Base-by-base conservation (phyloP, 192 early-diverging fungal genomes). In the Linderina pennispora region DNA sequence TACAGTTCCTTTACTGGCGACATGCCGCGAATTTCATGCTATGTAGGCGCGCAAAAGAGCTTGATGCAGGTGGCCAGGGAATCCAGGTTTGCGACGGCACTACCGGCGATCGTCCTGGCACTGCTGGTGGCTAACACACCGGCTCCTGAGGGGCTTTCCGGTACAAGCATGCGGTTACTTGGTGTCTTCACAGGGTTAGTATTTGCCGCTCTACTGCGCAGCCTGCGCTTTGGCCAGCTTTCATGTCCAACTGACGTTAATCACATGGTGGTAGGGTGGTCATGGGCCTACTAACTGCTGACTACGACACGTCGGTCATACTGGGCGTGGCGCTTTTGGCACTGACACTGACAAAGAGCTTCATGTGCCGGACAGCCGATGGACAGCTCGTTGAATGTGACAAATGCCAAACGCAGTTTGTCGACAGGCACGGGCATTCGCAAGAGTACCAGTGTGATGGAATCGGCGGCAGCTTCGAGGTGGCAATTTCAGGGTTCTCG, bases 401-500 rank as follows among this genome's bases (percentile, higher is more conserved):
- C 45, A 61, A 59, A 17, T 83, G 81, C 43, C 58, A 49, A 8
- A 53, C 59, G 16, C 43, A 44, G 39, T 73, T 62, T 25, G 38
- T 22, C 6, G 60, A 59, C 38, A 40, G 52, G 26, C 42, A 50
- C 3, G 70, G 46, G 14, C 47, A 57, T 28, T 66, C 53, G 41
- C 60, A 55, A 21, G 59, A 64, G 28, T 80, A 79, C 66, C 65
- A 77, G 26, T 86, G 83, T 45, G 59, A 74, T 23, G 75, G 74
- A 0, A 59, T 67, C 11, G 74, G 77, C 19, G 77, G 78, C 24
- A 65, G 81, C 23, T 86, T 86, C 58, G 58, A 75, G 1, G 76
- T 77, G 16, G 73, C 80, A 0, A 51, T 83, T 5, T 69, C 67
- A 13, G 83, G 86, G 0, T 88, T 86, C 45, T 75, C 77, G 1